Percentiles rank a stretch among this genome's conserved stretches.
Evolutionary conservation across 2,329 filamentous ascomycete genomes (phyloP).

Genomic region (Trichoderma brevicompactum): DNA sequence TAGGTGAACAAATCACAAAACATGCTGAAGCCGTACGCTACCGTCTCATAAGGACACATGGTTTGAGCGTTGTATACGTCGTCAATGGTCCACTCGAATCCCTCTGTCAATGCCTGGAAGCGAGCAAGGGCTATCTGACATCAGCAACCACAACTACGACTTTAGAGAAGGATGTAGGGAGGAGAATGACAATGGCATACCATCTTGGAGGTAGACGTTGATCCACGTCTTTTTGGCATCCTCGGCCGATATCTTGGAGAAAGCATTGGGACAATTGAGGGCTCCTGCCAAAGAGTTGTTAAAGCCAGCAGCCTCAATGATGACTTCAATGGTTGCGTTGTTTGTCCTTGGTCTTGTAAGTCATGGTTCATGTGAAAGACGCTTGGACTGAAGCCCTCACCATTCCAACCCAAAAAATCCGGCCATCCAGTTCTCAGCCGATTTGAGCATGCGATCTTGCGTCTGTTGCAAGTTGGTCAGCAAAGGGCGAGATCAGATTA

Average conservation of each 20-base stretch:
- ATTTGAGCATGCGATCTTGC: slow-evolving; percentile 77
- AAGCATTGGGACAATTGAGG: slow-evolving; percentile 66
- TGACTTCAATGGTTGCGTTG: slow-evolving; percentile 72
- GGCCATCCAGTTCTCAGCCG: slow-evolving; percentile 76
- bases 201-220: slow-evolving; percentile 65
- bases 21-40: slow-evolving; percentile 73
- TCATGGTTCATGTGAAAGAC: neutral
- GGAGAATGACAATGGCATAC: slow-evolving; percentile 35
- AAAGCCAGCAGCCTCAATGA: slow-evolving; percentile 65
- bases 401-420: slow-evolving; percentile 80
- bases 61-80: slow-evolving; percentile 71
- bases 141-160: neutral
- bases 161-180: neutral
- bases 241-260: slow-evolving; percentile 54
- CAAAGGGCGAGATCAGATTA: no score
- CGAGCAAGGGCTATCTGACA: slow-evolving; percentile 58
- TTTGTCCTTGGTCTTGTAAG: slow-evolving; percentile 52
- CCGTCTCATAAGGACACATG: slow-evolving; percentile 77
- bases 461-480: slow-evolving; percentile 48
- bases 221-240: slow-evolving; percentile 64
- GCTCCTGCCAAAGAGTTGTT: slow-evolving; percentile 75
- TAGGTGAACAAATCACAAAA: slow-evolving; percentile 79
- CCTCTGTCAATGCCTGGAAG: slow-evolving; percentile 58
- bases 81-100: slow-evolving; percentile 65
- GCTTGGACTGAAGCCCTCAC: slow-evolving; percentile 37